These are phyloP conservation scores for Ophiostoma piceae DNA, from an alignment of 2,329 filamentous ascomycete species.

Conservation along the genomic window DNA sequence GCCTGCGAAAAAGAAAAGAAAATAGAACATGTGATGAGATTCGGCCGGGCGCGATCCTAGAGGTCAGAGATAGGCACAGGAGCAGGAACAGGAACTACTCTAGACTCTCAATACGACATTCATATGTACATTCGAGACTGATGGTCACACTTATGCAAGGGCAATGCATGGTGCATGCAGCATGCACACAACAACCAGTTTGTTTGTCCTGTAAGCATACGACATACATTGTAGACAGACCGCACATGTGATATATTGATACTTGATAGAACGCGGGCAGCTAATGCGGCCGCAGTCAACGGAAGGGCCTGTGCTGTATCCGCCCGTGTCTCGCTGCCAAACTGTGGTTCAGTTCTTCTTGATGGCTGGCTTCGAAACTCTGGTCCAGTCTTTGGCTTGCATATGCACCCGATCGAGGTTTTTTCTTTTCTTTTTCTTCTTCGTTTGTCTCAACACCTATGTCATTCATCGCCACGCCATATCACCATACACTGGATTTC, in stretches of 20 bases:
- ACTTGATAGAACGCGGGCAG: not conserved
- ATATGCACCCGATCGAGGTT: not conserved
- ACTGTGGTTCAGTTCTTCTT: not conserved
- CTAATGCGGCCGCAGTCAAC: not conserved
- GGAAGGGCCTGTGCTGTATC: not conserved
- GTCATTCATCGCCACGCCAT: not conserved
- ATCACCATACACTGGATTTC: not conserved
- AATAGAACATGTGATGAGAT: constrained; percentile 5
- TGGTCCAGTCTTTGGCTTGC: constrained; percentile 1
- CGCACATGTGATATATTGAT: not conserved
- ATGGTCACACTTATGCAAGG: constrained; percentile 12
- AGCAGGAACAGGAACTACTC: not conserved
- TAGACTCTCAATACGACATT: not conserved
- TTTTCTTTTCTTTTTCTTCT: not conserved
- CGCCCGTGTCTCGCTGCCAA: not conserved
- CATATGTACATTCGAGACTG: not conserved
- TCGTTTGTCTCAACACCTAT: not conserved
- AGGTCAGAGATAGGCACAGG: constrained; percentile 5
- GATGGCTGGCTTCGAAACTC: not conserved
- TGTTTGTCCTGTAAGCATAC: not conserved
- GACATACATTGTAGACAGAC: not conserved
- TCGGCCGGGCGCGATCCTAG: not conserved
- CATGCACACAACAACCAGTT: constrained; percentile 7
- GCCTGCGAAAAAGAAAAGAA: not conserved
- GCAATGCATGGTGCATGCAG: constrained; percentile 9